phyloP scores from a whole-genome alignment of 1,284 basidiomycete genomes.

The Fomitopsis pinicola region DNA sequence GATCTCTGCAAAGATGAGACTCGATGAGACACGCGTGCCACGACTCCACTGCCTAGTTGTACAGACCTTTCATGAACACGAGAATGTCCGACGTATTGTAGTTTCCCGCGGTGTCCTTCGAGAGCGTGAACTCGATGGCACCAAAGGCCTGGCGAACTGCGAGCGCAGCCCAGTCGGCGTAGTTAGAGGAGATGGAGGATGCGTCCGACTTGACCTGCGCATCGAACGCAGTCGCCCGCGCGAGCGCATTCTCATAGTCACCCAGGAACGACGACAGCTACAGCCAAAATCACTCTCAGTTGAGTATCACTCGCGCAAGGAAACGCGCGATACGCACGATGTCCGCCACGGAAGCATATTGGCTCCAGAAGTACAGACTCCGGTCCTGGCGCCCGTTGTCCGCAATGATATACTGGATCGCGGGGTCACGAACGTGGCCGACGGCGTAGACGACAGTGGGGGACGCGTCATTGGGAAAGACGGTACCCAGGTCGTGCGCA shows the following conservation, averaged over 20 bases:
- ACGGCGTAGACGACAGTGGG: conserved; percentile 28
- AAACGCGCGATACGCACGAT: conserved; percentile 10
- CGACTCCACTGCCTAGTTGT: not conserved
- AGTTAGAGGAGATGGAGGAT: conserved; percentile 48
- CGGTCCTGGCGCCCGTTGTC: conserved; percentile 12
- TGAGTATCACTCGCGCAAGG: not conserved
- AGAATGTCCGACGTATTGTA: conserved; percentile 56
- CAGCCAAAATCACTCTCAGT: not conserved
- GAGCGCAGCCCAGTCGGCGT: conserved; percentile 51
- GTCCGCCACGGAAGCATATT: conserved; percentile 9
- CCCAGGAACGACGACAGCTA: conserved; percentile 55
- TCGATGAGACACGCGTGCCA: not conserved
- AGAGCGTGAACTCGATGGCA: conserved; percentile 59
- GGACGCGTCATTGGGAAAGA: conserved; percentile 16
- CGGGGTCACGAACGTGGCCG: conserved; percentile 30
- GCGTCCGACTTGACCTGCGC: conserved; percentile 50
- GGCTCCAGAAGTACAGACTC: conserved; percentile 19
- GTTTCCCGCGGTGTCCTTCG: conserved; percentile 42
- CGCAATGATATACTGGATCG: conserved; percentile 21
- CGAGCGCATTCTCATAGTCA: conserved; percentile 45
- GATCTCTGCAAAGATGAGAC: conserved; percentile 44
- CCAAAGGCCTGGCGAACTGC: conserved; percentile 60
- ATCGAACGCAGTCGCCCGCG: conserved; percentile 50
- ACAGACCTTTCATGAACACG: conserved; percentile 59
- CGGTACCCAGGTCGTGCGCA: conserved; percentile 28